phyloP scores from a whole-genome alignment of 768 basidiomycete genomes.

The Chlorophyllum brunneum region DNA sequence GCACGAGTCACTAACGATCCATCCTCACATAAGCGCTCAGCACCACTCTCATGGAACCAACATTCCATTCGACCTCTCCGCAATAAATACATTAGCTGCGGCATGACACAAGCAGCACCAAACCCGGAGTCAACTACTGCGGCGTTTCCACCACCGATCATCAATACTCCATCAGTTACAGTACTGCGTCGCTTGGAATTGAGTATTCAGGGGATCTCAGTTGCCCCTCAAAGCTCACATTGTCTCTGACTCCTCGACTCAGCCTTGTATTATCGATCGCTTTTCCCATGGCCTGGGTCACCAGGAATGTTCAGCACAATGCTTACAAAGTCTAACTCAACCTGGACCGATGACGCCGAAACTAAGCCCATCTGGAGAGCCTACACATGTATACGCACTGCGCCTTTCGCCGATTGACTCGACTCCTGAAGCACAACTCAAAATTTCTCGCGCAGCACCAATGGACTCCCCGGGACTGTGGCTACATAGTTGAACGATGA shows the following conservation, averaged over 20 bases:
- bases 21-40: neutral
- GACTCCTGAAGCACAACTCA: neutral
- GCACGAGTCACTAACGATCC: neutral
- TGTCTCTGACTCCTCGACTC: neutral
- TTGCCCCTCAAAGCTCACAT: neutral
- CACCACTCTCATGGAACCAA: no score
- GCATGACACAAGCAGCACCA: neutral
- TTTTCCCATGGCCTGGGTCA: neutral
- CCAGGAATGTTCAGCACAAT: no score
- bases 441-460: neutral
- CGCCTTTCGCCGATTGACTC: neutral
- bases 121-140: slow-evolving; percentile 7
- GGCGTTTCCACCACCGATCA: neutral
- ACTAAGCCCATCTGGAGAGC: no score
- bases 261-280: neutral
- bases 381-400: neutral
- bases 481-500: no score
- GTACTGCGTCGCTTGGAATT: slow-evolving; percentile 9
- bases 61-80: neutral
- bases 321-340: no score
- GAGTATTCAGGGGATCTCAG: neutral
- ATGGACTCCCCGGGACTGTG: no score
- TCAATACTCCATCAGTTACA: neutral
- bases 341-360: neutral
- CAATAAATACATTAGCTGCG: neutral